These are phyloP conservation scores for Akanthomyces uredinophilus DNA, from an alignment of 2,329 filamentous ascomycete genomes.

Conservation along the genomic window DNA sequence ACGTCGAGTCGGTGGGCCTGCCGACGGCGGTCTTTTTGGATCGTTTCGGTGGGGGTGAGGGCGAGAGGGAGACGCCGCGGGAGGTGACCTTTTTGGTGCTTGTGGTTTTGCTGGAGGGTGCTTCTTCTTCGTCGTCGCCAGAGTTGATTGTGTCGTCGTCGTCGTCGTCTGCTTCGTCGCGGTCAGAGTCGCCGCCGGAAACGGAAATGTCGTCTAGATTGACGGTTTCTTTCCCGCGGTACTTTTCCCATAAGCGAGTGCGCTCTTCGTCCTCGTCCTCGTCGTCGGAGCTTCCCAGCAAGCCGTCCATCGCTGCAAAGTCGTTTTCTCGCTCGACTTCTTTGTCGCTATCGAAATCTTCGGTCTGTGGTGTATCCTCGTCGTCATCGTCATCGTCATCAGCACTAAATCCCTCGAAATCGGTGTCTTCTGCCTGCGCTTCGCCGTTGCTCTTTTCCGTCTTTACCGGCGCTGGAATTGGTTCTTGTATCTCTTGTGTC, in stretches of 20 bases:
- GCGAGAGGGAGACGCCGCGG: conserved; percentile 18
- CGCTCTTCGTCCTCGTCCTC: conserved; percentile 35
- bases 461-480: not conserved
- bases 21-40: conserved; percentile 22
- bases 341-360: conserved; percentile 22
- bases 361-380: not conserved
- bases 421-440: conserved; percentile 26
- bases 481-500: conserved; percentile 22
- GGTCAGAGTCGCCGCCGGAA: conserved; percentile 26
- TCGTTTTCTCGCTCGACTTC: conserved; percentile 30
- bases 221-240: conserved; percentile 30
- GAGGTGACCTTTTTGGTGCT: conserved; percentile 15
- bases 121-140: conserved; percentile 24
- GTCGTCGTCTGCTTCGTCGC: conserved; percentile 21
- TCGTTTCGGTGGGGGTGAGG: conserved; percentile 23
- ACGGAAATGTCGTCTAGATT: conserved; percentile 37
- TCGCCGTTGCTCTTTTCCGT: conserved; percentile 19
- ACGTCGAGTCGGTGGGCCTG: conserved; percentile 45
- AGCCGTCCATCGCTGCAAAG: conserved; percentile 38
- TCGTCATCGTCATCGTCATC: conserved; percentile 25
- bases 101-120: conserved; percentile 16
- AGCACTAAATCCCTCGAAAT: conserved; percentile 34
- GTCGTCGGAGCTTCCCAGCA: conserved; percentile 39
- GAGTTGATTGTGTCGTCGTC: no score
- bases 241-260: conserved; percentile 29